phyloP scores from a whole-genome alignment of 2,329 filamentous ascomycete species.

The Apiospora sp. region DNA sequence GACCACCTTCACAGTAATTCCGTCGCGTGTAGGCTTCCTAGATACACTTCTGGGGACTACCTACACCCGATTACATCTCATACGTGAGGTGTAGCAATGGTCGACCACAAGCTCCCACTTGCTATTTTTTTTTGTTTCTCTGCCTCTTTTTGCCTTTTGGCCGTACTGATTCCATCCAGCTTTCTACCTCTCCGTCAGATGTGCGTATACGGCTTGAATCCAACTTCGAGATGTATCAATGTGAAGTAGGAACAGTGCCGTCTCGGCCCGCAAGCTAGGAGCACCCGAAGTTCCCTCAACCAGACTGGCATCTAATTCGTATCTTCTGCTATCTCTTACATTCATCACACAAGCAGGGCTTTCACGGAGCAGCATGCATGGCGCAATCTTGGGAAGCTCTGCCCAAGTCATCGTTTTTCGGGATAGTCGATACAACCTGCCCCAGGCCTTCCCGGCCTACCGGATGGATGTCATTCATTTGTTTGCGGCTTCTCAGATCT shows the following conservation, averaged over 20 bases:
- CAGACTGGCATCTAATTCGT: background rate
- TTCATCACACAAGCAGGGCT: conserved; percentile 43
- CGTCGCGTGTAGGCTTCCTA: too few species aligned
- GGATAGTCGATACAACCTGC: background rate
- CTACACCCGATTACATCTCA: too few species aligned
- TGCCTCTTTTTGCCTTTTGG: too few species aligned
- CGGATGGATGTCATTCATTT: background rate
- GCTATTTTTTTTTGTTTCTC: too few species aligned
- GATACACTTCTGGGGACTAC: too few species aligned
- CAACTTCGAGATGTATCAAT: background rate
- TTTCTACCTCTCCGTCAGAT: too few species aligned
- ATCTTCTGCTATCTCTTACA: conserved; percentile 29
- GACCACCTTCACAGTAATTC: too few species aligned
- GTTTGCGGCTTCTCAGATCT: background rate
- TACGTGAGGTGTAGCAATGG: too few species aligned
- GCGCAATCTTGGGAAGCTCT: conserved; percentile 38
- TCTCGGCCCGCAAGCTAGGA: background rate
- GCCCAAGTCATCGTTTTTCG: conserved; percentile 34
- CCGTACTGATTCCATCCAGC: background rate
- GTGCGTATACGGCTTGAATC: background rate
- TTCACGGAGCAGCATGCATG: conserved; percentile 42
- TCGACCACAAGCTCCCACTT: too few species aligned
- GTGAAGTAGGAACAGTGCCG: background rate
- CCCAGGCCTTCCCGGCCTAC: background rate
- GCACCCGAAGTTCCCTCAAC: background rate